phyloP scores from a whole-genome alignment of 805 yeast genomes.

The Saturnispora diversa region DNA sequence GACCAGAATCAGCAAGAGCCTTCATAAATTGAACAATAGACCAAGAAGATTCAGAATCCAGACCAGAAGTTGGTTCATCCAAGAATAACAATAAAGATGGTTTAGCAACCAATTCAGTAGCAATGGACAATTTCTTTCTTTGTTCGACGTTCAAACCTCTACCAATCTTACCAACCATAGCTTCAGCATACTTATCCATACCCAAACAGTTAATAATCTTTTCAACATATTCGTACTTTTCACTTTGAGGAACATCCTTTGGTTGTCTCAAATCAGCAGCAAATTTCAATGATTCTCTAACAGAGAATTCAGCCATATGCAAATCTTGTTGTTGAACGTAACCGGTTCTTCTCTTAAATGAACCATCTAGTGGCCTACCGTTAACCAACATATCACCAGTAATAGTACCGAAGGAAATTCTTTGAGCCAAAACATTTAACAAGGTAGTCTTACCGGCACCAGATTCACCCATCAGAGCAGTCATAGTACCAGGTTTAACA shows the following conservation, averaged over 20 bases:
- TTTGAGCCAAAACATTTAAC: conserved; percentile 44
- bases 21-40: conserved; percentile 45
- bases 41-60: conserved; percentile 52
- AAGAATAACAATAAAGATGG: conserved; percentile 45
- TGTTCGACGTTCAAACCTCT: conserved; percentile 47
- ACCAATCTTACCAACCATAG: conserved; percentile 40
- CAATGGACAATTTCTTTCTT: conserved; percentile 45
- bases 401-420: conserved; percentile 43
- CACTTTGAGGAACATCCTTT: conserved; percentile 30
- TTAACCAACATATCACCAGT: conserved; percentile 52
- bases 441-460: conserved; percentile 58
- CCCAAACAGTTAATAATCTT: conserved; percentile 33
- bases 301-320: conserved; percentile 43
- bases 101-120: conserved; percentile 47
- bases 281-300: conserved; percentile 41
- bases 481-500: conserved; percentile 45
- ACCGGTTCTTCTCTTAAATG: conserved; percentile 48
- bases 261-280: conserved; percentile 45
- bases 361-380: conserved; percentile 40
- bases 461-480: conserved; percentile 56
- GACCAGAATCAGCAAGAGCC: conserved; percentile 43
- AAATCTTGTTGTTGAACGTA: conserved; percentile 51
- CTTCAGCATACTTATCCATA: conserved; percentile 42
- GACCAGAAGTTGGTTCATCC: conserved; percentile 55
- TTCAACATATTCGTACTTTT: conserved; percentile 38